Base-by-base conservation (phyloP, 345 rosid genomes). In the Passiflora organensis region DNA sequence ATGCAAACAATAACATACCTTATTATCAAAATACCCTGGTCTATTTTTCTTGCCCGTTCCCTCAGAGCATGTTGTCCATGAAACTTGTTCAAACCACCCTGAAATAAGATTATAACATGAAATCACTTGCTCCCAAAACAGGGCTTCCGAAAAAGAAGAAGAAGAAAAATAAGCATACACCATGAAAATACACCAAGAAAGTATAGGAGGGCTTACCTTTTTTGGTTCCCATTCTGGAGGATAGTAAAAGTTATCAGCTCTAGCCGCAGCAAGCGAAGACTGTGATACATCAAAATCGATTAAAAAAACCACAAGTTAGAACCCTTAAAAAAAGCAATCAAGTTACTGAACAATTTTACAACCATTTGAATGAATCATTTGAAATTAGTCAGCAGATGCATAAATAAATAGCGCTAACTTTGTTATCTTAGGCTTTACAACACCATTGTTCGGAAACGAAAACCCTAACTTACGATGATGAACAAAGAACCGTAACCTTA, bases 221-320 rank as follows among this genome's bases (percentile, higher is more conserved):
- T 84, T 75, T 0, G 96, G 97, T 42, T 85, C 74, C 97, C 95
- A 94, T 87, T 94, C 95, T 43, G 95, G 97, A 2, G 97, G 97
- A 56, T 85, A 87, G 78, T 94, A 94, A 64, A 86, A 94, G 74
- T 94, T 87, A 62, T 94, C 96, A 1, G 97, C 97, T 75, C 99
- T 82, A 13, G 97, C 99, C 48, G 96, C 97, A 59, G 97, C 89
- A 58, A 94, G 80, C 4, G 97, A 72, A 76, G 99, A 94, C 99
- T 87, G 78, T 80, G 79, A 47, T 11, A 64, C 59, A 28, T 39
- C 59, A 41, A 43, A 20, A 41, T 5, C 13, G 1, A 43, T 48
- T 67, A 49, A 28, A 44, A 28, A 42, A 3, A 12, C 28, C n/a
- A n/a, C 34, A 8, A 8, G 8, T 28, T 28, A 28, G 34, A 28